Evolutionary conservation across 1,284 basidiomycete species (phyloP).

Genomic region (Singerocomus inundabilis): DNA sequence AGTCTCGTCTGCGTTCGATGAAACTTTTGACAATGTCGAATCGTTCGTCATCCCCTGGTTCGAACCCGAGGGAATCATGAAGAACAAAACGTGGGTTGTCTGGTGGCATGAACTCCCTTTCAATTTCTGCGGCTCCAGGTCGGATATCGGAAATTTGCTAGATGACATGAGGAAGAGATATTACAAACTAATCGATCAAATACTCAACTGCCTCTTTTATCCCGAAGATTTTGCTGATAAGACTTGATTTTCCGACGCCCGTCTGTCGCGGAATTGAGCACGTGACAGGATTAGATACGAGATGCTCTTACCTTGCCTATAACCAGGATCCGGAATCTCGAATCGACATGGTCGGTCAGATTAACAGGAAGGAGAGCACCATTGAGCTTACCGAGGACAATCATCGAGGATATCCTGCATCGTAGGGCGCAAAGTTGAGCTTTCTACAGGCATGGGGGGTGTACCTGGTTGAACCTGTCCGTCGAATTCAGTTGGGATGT

Average conservation of each 20-base stretch:
- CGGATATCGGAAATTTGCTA: background rate
- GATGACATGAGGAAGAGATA: background rate
- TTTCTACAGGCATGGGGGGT: too few species aligned
- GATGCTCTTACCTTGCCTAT: background rate
- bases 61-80: conserved; percentile 1
- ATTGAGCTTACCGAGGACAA: background rate
- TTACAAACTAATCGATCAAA: background rate
- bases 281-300: too few species aligned
- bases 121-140: background rate
- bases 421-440: background rate
- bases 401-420: background rate
- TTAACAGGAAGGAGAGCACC: background rate
- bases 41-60: background rate
- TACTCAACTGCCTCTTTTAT: background rate
- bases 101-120: background rate
- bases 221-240: background rate
- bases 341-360: background rate
- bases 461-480: background rate
- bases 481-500: background rate
- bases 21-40: background rate
- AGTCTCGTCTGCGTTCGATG: background rate
- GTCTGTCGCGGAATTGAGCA: background rate
- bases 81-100: conserved; percentile 1
- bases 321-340: background rate
- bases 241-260: conserved; percentile 2